Conservation (phyloP, 2,329 filamentous ascomycete species). For the Dothideomycetidae sp. region DNA sequence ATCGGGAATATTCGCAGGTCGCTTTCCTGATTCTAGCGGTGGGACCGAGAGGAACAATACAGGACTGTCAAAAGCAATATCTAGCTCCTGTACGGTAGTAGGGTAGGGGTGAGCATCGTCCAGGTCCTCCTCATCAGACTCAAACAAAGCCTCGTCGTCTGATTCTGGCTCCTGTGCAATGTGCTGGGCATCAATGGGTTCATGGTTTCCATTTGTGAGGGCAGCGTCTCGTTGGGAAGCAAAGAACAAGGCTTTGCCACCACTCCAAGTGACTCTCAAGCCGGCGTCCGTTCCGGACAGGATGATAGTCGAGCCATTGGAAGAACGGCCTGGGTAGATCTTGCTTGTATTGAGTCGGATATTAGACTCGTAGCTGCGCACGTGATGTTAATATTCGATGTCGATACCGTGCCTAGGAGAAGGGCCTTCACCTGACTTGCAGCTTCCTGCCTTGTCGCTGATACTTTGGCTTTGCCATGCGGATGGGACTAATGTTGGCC, state of each 20-base stretch:
- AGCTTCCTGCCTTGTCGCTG: slow-evolving; percentile 16
- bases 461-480: slow-evolving; percentile 10
- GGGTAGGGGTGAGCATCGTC: slow-evolving; percentile 42
- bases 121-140: slow-evolving; percentile 43
- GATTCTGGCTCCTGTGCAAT: slow-evolving; percentile 27
- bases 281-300: slow-evolving; percentile 46
- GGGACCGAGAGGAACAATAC: slow-evolving; percentile 41
- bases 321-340: slow-evolving; percentile 43
- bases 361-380: slow-evolving; percentile 47
- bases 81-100: slow-evolving; percentile 39
- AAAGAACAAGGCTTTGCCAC: slow-evolving; percentile 33
- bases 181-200: slow-evolving; percentile 8
- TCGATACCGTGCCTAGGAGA: neutral
- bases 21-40: slow-evolving; percentile 15
- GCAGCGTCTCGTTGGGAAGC: slow-evolving; percentile 1
- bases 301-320: slow-evolving; percentile 48
- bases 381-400: slow-evolving; percentile 1
- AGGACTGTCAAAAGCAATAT: slow-evolving; percentile 39
- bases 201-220: slow-evolving; percentile 20
- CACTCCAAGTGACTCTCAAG: slow-evolving; percentile 45
- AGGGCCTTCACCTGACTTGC: slow-evolving; percentile 19
- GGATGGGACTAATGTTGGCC: too few relatives aligned
- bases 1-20: slow-evolving; percentile 3
- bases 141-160: slow-evolving; percentile 35
- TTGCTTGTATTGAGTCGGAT: slow-evolving; percentile 42